Percentiles rank a stretch among this genome's conserved stretches.
Conservation (phyloP, 2,329 filamentous ascomycete genomes). For the Furcasterigmium sp. region DNA sequence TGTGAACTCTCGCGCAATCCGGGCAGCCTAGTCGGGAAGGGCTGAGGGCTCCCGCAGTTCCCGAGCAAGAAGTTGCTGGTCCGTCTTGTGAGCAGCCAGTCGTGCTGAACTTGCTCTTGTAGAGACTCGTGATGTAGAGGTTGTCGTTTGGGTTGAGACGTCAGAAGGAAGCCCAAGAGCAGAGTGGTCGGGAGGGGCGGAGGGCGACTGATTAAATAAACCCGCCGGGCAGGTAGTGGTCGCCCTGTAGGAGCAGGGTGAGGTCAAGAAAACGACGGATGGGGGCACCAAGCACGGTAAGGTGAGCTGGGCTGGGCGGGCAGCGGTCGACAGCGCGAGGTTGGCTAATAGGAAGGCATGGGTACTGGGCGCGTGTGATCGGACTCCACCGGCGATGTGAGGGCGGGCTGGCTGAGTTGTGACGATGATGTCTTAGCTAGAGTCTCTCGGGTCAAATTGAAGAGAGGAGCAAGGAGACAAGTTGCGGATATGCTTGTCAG, state of each 20-base stretch:
- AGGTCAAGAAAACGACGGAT: background rate
- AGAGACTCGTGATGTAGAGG: background rate
- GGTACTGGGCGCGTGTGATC: background rate
- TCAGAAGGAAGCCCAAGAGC: background rate
- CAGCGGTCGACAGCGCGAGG: background rate
- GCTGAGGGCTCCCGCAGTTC: background rate
- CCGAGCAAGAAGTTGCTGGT: background rate
- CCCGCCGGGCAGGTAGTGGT: background rate
- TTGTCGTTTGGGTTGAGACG: background rate
- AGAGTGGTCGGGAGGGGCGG: slow-evolving; percentile 2
- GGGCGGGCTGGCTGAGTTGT: background rate
- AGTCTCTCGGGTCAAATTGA: background rate
- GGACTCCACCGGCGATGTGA: background rate
- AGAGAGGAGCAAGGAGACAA: background rate
- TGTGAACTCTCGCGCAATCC: no score
- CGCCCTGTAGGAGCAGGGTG: no score
- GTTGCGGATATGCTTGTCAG: background rate
- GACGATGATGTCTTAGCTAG: background rate
- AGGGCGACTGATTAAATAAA: slow-evolving; percentile 1
- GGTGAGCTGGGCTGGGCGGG: background rate
- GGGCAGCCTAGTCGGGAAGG: no score
- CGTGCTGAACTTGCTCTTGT: background rate
- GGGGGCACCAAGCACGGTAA: background rate
- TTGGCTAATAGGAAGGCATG: background rate
- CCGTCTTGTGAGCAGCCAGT: background rate